Evolutionary conservation across 179 eudicot genomes (phyloP).

Genomic region (Drosera spatulata): DNA sequence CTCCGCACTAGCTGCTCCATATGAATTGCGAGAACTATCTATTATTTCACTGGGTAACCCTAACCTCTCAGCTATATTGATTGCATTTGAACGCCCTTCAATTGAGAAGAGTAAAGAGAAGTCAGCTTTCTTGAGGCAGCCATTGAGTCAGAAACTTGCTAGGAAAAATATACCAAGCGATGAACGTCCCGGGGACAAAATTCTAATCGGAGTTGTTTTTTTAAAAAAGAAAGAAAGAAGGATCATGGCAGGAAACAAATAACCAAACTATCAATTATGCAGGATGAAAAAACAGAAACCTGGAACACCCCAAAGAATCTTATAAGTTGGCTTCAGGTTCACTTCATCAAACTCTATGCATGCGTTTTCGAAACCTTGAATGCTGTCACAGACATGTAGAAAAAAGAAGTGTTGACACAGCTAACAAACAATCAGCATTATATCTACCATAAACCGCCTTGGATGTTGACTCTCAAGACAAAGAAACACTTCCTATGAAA

Average conservation of each 20-base stretch:
- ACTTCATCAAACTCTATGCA: slow-evolving; percentile 98
- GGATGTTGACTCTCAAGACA: too few species aligned
- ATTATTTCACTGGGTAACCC: slow-evolving; percentile 54
- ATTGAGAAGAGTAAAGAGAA: not conserved
- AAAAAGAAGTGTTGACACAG: not conserved
- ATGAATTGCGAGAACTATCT: slow-evolving; percentile 56
- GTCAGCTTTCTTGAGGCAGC: not conserved
- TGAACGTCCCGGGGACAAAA: too few species aligned
- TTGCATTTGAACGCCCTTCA: slow-evolving; percentile 95
- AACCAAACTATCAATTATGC: not conserved
- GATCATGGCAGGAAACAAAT: not conserved
- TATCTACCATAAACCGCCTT: too few species aligned
- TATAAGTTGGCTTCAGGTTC: slow-evolving; percentile 90
- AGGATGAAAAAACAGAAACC: slow-evolving; percentile 25
- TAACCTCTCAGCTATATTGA: slow-evolving; percentile 86
- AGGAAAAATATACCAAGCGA: not conserved
- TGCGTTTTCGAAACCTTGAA: slow-evolving; percentile 81
- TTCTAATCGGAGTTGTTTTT: too few species aligned
- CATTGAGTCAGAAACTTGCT: not conserved
- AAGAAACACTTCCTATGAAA: too few species aligned
- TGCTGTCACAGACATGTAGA: slow-evolving; percentile 35
- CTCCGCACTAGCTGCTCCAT: slow-evolving; percentile 87
- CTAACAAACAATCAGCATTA: too few species aligned
- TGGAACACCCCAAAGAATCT: slow-evolving; percentile 96
- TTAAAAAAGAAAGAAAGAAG: not conserved